These are phyloP conservation scores for Spathaspora girioi DNA, from an alignment of 805 yeast genomes.

Conservation along the genomic window DNA sequence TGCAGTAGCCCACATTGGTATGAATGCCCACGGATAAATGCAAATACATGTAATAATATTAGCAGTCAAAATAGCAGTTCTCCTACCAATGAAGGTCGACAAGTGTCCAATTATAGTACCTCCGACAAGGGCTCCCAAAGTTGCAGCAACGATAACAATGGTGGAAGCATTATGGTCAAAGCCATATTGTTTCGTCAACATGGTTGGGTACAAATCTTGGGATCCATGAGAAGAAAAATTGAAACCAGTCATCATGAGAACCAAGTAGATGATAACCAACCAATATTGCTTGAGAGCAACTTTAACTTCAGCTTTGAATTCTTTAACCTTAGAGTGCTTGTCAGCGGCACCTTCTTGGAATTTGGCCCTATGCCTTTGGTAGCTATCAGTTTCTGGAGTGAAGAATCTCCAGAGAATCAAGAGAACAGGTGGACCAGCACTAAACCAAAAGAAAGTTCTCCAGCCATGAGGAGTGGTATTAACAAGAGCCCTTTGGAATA, in stretches of 20 bases:
- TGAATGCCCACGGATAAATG: slow-evolving; percentile 59
- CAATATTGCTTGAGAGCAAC: slow-evolving; percentile 21
- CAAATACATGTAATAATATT: slow-evolving; percentile 55
- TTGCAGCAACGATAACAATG: slow-evolving; percentile 59
- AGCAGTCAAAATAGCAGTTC: slow-evolving; percentile 50
- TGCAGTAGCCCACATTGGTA: slow-evolving; percentile 9
- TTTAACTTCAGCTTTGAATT: slow-evolving; percentile 9
- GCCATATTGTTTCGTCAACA: slow-evolving; percentile 50
- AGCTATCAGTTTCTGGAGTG: slow-evolving; percentile 60
- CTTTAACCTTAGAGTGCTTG: slow-evolving; percentile 9
- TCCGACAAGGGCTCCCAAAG: slow-evolving; percentile 65
- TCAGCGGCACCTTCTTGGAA: slow-evolving; percentile 8
- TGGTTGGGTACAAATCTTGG: slow-evolving; percentile 69
- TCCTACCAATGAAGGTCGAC: slow-evolving; percentile 57
- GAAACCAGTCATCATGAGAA: slow-evolving; percentile 58
- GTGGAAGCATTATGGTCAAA: slow-evolving; percentile 47
- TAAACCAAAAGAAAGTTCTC: slow-evolving; percentile 74
- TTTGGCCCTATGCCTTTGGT: slow-evolving; percentile 19
- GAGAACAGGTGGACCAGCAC: slow-evolving; percentile 62
- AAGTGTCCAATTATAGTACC: slow-evolving; percentile 59
- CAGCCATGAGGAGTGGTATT: slow-evolving; percentile 47
- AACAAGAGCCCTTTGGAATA: slow-evolving; percentile 60
- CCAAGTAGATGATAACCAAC: slow-evolving; percentile 29
- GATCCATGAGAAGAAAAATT: slow-evolving; percentile 74
- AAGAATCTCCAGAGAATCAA: slow-evolving; percentile 54